Percentiles rank a stretch among this genome's conserved stretches.
Evolutionary conservation across 768 basidiomycete species (phyloP).

Genomic region (Dacryopinax primogenitus): DNA sequence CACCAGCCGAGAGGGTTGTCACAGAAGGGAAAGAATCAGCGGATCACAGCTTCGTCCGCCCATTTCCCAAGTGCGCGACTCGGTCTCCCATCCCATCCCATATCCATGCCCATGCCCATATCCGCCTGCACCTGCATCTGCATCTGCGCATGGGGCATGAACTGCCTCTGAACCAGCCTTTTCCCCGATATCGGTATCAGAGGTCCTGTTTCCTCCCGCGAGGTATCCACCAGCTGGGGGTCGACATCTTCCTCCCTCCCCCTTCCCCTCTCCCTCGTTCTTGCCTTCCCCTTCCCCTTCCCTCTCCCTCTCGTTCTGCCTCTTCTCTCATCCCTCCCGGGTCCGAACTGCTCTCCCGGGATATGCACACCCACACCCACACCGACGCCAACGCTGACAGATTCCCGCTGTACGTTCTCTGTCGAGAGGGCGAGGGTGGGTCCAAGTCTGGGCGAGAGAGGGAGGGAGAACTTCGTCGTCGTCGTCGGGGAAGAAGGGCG

Average conservation of each 20-base stretch:
- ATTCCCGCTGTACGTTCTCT: neutral
- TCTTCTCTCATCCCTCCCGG: too few relatives aligned
- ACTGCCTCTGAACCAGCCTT: too few relatives aligned
- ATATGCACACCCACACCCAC: neutral
- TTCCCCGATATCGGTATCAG: too few relatives aligned
- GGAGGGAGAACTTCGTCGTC: neutral
- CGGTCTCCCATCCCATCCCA: neutral
- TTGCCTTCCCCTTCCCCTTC: too few relatives aligned
- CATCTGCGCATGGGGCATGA: neutral
- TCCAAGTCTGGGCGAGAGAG: neutral
- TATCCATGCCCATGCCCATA: neutral
- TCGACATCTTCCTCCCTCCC: too few relatives aligned
- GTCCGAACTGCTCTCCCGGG: neutral
- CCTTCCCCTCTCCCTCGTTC: too few relatives aligned
- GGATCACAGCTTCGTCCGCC: constrained; percentile 8
- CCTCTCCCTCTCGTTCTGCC: too few relatives aligned
- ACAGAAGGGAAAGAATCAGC: neutral
- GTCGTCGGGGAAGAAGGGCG: neutral
- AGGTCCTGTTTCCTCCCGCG: too few relatives aligned
- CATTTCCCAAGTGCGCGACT: constrained; percentile 4
- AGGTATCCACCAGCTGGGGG: too few relatives aligned
- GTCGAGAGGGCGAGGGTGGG: neutral
- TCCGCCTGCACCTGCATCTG: neutral
- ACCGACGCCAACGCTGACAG: neutral
- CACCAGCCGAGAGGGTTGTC: too few relatives aligned